Evolutionary conservation across 2,329 filamentous ascomycete species (phyloP).

Genomic region (Gnomoniopsis sp.): DNA sequence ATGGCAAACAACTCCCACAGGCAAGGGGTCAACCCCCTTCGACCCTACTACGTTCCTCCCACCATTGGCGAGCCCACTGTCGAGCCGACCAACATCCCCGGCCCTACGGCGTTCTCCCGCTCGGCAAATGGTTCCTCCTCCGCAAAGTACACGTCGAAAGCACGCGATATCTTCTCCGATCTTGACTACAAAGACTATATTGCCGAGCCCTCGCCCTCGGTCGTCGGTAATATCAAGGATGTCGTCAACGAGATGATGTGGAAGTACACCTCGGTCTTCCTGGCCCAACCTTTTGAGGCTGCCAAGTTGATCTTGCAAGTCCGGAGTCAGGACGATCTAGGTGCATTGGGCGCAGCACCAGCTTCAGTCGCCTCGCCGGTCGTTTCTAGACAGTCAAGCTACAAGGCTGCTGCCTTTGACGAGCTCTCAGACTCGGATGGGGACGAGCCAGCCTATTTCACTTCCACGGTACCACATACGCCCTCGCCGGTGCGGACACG

Average conservation of each 20-base stretch:
- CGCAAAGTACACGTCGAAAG: conserved; percentile 54
- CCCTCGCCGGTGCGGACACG: conserved; percentile 43
- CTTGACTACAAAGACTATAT: conserved; percentile 90
- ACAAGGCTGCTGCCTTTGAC: conserved; percentile 16
- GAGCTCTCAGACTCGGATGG: conserved; percentile 62
- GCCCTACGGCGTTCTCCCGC: conserved; percentile 40
- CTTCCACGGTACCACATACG: conserved; percentile 57
- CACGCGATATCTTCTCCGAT: conserved; percentile 83
- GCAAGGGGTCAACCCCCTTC: conserved; percentile 58
- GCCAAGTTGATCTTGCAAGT: conserved; percentile 91
- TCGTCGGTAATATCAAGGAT: conserved; percentile 70
- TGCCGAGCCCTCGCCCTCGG: conserved; percentile 70
- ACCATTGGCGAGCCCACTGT: conserved; percentile 48
- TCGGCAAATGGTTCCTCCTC: conserved; percentile 39
- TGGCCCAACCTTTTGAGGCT: conserved; percentile 95
- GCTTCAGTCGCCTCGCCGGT: neutral
- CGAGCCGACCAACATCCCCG: conserved; percentile 32
- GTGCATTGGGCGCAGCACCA: conserved; percentile 29
- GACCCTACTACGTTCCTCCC: conserved; percentile 67
- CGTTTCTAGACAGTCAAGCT: conserved; percentile 15
- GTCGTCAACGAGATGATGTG: conserved; percentile 82
- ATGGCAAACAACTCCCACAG: conserved; percentile 40
- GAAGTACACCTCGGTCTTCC: conserved; percentile 85
- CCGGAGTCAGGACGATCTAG: conserved; percentile 51
- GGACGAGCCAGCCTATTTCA: conserved; percentile 84